Evolutionary conservation across 495 filamentous ascomycete genomes (phyloP).

Genomic region (Penicillium malachiteum): DNA sequence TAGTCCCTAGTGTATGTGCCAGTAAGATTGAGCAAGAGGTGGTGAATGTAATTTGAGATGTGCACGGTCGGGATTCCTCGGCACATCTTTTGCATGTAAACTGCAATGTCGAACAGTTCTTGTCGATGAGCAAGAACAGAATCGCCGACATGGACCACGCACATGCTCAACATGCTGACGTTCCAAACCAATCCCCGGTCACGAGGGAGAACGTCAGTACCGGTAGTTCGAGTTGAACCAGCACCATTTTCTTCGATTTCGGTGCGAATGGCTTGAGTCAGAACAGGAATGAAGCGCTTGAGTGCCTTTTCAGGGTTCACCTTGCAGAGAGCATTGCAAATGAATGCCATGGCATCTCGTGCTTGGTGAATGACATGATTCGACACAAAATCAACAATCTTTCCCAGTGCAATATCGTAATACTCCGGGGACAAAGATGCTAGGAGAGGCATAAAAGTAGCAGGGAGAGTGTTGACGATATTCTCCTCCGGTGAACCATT

Average conservation of each 20-base stretch:
- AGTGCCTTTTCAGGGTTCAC: conserved; percentile 89
- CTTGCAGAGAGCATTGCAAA: conserved; percentile 93
- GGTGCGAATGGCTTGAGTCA: conserved; percentile 87
- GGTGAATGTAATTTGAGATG: conserved; percentile 96
- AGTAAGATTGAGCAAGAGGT: conserved; percentile 95
- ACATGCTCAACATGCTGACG: conserved; percentile 97
- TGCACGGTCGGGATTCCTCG: conserved; percentile 91
- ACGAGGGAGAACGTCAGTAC: conserved; percentile 87
- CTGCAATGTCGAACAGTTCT: conserved; percentile 85
- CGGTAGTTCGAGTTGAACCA: conserved; percentile 88
- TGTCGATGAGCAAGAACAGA: conserved; percentile 83
- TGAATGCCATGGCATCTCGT: conserved; percentile 97
- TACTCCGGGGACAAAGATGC: conserved; percentile 89
- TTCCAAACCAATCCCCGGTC: conserved; percentile 96
- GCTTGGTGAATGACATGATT: conserved; percentile 97
- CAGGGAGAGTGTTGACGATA: conserved; percentile 92
- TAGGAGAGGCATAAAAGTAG: conserved; percentile 86
- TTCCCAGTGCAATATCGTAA: conserved; percentile 86
- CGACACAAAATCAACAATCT: conserved; percentile 88
- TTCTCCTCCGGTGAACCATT: conserved; percentile 94
- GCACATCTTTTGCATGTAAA: conserved; percentile 95
- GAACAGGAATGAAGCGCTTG: conserved; percentile 82
- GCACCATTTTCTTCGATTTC: conserved; percentile 98
- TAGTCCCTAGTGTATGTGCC: conserved; percentile 90
- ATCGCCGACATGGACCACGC: conserved; percentile 90